Percentiles rank a stretch among this genome's conserved stretches.
Evolutionary conservation across 2,329 filamentous ascomycete genomes (phyloP).

Genomic region (Trichoderma guizhouense): DNA sequence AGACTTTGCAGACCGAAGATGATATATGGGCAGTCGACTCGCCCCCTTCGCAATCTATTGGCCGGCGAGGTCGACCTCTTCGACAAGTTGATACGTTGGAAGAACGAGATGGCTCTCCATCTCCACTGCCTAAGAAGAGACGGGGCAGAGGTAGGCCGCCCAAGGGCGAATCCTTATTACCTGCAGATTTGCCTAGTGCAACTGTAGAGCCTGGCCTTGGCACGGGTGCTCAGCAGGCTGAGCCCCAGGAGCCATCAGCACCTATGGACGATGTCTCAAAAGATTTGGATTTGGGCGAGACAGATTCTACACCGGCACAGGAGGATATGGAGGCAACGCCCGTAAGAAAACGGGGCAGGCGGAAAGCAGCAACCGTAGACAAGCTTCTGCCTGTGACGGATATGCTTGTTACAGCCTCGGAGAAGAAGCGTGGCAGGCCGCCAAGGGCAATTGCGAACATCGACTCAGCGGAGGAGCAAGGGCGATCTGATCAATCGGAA

Average conservation of each 20-base stretch:
- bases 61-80: not conserved
- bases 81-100: not conserved
- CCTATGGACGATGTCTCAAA: not conserved
- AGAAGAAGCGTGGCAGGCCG: slow-evolving; percentile 9
- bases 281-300: not conserved
- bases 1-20: not conserved
- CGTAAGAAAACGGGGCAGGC: slow-evolving; percentile 1
- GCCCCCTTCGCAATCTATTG: not conserved
- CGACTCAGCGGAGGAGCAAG: not conserved
- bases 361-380: not conserved
- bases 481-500: not conserved
- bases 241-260: not conserved
- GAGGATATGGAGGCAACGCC: not conserved
- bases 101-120: not conserved
- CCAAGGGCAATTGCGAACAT: not conserved
- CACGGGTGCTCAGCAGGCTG: not conserved
- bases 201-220: not conserved
- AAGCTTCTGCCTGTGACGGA: not conserved
- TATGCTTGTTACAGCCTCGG: not conserved
- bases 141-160: slow-evolving; percentile 13
- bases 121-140: not conserved
- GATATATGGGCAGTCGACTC: not conserved
- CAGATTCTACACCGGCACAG: not conserved
- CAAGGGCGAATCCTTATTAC: not conserved
- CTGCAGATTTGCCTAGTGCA: not conserved